Base-by-base conservation (phyloP, 257 asterid species). In the Galeopsis tetrahit region DNA sequence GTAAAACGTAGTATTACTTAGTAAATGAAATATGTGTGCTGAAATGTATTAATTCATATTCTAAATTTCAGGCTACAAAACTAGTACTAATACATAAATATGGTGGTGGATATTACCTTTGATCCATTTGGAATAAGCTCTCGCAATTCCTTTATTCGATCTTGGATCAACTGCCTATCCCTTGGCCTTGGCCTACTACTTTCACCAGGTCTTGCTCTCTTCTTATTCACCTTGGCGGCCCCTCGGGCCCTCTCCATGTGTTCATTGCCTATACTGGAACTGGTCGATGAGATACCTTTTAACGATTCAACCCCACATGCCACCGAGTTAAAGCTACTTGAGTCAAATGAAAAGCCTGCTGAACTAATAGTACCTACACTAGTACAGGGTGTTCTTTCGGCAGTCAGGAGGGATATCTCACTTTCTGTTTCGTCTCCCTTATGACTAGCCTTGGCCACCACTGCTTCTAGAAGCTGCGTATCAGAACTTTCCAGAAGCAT, bases 91-190 rank as follows among this genome's bases (percentile, higher is more conserved):
- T 21, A 21, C 28, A 21, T 21, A 21, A 21, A 21, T 21, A 21
- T 21, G 28, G 63, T 31, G 32, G 17, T 10, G 42, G 1, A 68
- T 65, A 70, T 80, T 81, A 94, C 99, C 95, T 94, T 94, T 3
- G 97, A 88, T 78, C 97, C 96, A 78, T 75, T 91, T 21, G 97
- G 97, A 68, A 94, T 89, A 66, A 94, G 92, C 67, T 89, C 99
- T 1, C 99, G 82, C 80, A 94, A 72, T 84, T 94, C 99, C 88
- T 94, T 94, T 73, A 91, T 89, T 51, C 99, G 89, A 73, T 94
- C 99, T 85, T 94, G 99, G 83, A 94, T 94, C 88, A 94, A 80
- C 60, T 94, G 99, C 80, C 99, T 86, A 65, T 94, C 99, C 82
- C 97, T 89, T 60, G 99, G 99, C 81, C 99, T 88, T 28, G 99